phyloP scores from a whole-genome alignment of 257 asterid species.

The Knoxia roxburghii region DNA sequence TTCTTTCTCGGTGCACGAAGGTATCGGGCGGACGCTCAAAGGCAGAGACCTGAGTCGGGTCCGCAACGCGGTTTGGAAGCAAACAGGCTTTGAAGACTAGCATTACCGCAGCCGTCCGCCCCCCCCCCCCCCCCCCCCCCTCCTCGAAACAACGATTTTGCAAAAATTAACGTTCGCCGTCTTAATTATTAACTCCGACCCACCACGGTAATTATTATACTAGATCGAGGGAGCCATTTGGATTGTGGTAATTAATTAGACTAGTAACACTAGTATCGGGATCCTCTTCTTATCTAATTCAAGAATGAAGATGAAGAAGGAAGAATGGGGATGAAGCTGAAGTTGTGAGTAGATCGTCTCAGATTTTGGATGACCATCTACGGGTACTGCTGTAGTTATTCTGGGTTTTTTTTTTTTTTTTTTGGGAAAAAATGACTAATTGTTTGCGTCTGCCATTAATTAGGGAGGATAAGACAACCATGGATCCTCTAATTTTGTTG shows the following conservation, averaged over 20 bases:
- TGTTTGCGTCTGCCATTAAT: too few relatives aligned
- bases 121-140: too few relatives aligned
- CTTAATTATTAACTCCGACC: too few relatives aligned
- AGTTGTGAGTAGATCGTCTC: constrained; percentile 6
- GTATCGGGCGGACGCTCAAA: constrained; percentile 72
- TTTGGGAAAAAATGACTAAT: not conserved
- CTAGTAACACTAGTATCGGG: too few relatives aligned
- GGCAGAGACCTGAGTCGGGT: constrained; percentile 92
- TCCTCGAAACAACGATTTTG: too few relatives aligned
- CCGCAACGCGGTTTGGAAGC: constrained; percentile 86
- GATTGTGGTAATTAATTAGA: too few relatives aligned
- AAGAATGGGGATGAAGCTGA: not conserved
- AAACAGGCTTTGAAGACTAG: constrained; percentile 70
- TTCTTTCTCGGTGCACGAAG: constrained; percentile 82
- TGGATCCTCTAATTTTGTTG: too few relatives aligned
- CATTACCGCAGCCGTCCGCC: too few relatives aligned
- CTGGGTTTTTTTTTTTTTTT: not conserved
- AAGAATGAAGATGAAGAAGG: not conserved
- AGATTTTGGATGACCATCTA: constrained; percentile 21
- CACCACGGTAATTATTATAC: too few relatives aligned
- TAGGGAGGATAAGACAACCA: too few relatives aligned
- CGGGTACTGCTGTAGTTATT: not conserved
- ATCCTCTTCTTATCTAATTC: not conserved
- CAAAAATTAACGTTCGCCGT: too few relatives aligned
- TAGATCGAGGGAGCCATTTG: too few relatives aligned